These are phyloP conservation scores for Fusarium sambucinum DNA, from an alignment of 2,329 filamentous ascomycete genomes.

Conservation along the genomic window DNA sequence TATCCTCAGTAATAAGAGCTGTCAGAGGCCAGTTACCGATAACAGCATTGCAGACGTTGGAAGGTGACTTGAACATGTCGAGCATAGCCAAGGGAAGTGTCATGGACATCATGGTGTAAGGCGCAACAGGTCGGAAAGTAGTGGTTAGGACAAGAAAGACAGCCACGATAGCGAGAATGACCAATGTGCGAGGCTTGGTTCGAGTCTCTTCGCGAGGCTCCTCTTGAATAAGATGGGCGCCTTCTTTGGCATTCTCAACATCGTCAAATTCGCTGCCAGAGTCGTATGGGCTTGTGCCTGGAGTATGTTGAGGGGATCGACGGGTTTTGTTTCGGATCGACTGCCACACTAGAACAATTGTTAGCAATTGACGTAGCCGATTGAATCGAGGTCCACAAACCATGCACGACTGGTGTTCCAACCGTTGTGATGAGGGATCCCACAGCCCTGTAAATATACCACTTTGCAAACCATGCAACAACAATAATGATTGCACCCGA, in stretches of 20 bases:
- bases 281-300: slow-evolving; percentile 23
- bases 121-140: slow-evolving; percentile 45
- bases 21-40: slow-evolving; percentile 49
- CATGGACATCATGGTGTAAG: slow-evolving; percentile 51
- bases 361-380: slow-evolving; percentile 4
- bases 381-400: slow-evolving; percentile 23
- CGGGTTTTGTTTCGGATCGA: slow-evolving; percentile 21
- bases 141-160: slow-evolving; percentile 36
- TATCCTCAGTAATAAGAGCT: slow-evolving; percentile 41
- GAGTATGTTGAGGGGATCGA: slow-evolving; percentile 11
- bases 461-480: slow-evolving; percentile 45
- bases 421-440: slow-evolving; percentile 38
- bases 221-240: slow-evolving; percentile 20
- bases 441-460: slow-evolving; percentile 41
- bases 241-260: slow-evolving; percentile 35
- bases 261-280: slow-evolving; percentile 38
- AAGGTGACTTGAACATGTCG: slow-evolving; percentile 42
- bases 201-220: slow-evolving; percentile 20
- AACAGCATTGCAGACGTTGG: slow-evolving; percentile 41
- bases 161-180: slow-evolving; percentile 1
- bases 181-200: slow-evolving; percentile 21
- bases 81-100: slow-evolving; percentile 50
- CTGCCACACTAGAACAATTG: slow-evolving; percentile 28
- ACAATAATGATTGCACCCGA: slow-evolving; percentile 42
- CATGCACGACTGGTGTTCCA: slow-evolving; percentile 37